Conservation (phyloP, 2,329 filamentous ascomycete species). For the Aureobasidium uvarum region DNA sequence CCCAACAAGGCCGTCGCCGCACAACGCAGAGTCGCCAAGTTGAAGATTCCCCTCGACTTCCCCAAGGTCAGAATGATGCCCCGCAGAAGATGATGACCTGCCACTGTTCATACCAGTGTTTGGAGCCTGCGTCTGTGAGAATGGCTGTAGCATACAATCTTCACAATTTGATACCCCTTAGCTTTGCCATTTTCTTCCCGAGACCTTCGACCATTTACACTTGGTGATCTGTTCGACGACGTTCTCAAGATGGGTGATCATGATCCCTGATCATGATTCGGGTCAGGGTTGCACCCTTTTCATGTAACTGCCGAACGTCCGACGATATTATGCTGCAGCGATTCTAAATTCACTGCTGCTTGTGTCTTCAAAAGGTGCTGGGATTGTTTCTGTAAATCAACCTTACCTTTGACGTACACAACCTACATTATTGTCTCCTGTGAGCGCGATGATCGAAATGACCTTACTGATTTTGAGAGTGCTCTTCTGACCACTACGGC, state of each 20-base stretch:
- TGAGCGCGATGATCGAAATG: no score
- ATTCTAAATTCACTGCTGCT: no score
- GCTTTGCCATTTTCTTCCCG: not conserved
- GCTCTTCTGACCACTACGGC: no score
- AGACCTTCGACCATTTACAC: no score
- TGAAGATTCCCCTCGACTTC: slow-evolving; percentile 78
- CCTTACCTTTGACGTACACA: not conserved
- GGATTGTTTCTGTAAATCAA: not conserved
- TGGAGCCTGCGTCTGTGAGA: not conserved
- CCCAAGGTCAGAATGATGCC: slow-evolving; percentile 59
- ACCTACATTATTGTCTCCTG: no score
- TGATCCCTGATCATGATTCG: not conserved
- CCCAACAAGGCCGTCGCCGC: slow-evolving; percentile 57
- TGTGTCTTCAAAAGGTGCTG: not conserved
- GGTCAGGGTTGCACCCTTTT: not conserved
- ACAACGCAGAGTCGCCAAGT: slow-evolving; percentile 64
- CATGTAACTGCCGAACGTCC: not conserved
- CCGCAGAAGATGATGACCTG: slow-evolving; percentile 31
- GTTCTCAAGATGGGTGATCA: not conserved
- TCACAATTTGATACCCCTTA: slow-evolving; percentile 2
- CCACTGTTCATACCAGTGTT: not conserved
- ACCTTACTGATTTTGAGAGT: no score
- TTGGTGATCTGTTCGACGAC: not conserved
- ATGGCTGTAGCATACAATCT: not conserved
- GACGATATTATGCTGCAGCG: not conserved